Conservation (phyloP, 2,329 filamentous ascomycete genomes). For the Neoscytalidium dimidiatum region DNA sequence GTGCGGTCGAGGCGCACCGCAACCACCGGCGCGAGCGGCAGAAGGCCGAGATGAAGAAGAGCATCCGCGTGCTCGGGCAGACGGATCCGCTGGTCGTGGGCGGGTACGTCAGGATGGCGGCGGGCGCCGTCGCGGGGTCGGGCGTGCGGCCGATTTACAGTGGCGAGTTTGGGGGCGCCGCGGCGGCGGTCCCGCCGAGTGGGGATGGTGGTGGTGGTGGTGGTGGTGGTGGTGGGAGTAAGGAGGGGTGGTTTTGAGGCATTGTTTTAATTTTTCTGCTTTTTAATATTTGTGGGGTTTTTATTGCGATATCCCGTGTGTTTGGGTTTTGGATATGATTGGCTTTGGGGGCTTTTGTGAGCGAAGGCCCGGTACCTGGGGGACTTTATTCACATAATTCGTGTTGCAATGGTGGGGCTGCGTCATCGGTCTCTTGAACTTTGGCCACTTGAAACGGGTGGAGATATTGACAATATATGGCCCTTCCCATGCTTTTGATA, state of each 20-base stretch:
- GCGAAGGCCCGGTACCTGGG: no score
- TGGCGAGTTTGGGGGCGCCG: no score
- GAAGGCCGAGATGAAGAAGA: constrained; percentile 3
- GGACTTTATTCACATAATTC: no score
- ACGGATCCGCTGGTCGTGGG: background rate
- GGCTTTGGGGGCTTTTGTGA: no score
- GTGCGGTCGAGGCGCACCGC: constrained; percentile 8
- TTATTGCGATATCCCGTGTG: background rate
- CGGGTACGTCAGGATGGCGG: background rate
- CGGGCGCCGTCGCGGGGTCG: background rate
- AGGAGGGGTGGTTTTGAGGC: background rate
- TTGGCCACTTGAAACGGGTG: no score
- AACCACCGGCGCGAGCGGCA: background rate
- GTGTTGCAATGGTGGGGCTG: no score
- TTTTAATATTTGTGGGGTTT: background rate
- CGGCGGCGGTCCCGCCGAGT: no score
- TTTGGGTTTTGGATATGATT: background rate
- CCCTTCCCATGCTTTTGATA: no score
- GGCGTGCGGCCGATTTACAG: background rate
- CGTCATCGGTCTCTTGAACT: no score
- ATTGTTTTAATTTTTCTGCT: background rate
- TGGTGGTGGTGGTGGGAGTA: background rate
- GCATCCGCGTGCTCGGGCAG: constrained; percentile 2
- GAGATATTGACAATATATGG: no score
- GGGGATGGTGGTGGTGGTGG: background rate